Conservation (phyloP, 192 early-diverging fungal species). For the Geosiphon pyriformis region DNA sequence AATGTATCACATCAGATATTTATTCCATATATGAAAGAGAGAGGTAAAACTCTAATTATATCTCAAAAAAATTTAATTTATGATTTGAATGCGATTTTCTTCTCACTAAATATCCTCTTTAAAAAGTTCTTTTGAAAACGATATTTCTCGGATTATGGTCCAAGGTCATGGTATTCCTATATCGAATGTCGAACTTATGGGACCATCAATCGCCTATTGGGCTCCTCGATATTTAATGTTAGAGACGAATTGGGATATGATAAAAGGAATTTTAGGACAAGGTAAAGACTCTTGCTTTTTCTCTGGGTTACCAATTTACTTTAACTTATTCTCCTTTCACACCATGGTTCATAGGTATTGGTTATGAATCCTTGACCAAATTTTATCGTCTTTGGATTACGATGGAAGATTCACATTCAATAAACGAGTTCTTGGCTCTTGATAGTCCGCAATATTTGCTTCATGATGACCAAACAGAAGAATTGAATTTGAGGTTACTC, state of each 20-base stretch:
- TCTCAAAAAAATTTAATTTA: too few species aligned
- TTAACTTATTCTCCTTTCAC: background rate
- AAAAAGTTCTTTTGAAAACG: background rate
- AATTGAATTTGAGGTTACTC: conserved; percentile 4
- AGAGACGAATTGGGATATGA: conserved; percentile 11
- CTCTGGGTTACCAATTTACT: background rate
- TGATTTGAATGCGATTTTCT: too few species aligned
- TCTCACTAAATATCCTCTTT: too few species aligned
- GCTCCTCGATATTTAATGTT: background rate
- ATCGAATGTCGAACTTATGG: conserved; percentile 2
- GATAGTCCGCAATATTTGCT: conserved; percentile 8
- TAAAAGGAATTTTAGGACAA: conserved; percentile 4
- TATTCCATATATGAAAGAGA: conserved; percentile 20
- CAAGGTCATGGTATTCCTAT: conserved; percentile 16
- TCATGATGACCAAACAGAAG: background rate
- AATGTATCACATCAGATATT: conserved; percentile 12
- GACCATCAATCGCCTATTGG: conserved; percentile 23
- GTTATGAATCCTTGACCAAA: background rate
- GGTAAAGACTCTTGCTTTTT: background rate
- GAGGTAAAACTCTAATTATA: too few species aligned
- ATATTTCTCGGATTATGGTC: conserved; percentile 1
- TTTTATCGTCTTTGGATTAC: conserved; percentile 20
- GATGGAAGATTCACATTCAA: conserved; percentile 12
- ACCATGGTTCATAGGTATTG: background rate
- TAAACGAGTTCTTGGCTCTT: background rate